A percentile compares a stretch with the other conserved stretches of the same genome.
Evolutionary conservation across 1,139 yeast species (phyloP).

Genomic region (Magnusiomyces clavatus): DNA sequence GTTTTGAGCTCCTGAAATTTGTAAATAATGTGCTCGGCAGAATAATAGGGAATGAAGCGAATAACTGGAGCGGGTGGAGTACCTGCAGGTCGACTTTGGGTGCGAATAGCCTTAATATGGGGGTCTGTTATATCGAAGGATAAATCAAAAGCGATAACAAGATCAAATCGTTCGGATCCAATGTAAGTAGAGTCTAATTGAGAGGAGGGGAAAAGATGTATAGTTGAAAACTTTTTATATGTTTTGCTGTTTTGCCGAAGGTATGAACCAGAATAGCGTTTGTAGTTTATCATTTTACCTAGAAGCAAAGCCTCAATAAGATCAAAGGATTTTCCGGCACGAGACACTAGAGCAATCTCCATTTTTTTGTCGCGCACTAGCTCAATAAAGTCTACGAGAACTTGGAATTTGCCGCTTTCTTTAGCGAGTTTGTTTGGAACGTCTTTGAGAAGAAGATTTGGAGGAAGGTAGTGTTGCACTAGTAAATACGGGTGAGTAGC

Average conservation of each 20-base stretch:
- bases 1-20: constrained; percentile 13
- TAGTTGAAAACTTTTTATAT: constrained; percentile 23
- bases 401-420: constrained; percentile 80
- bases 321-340: constrained; percentile 62
- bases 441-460: constrained; percentile 67
- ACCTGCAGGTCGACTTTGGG: constrained; percentile 20
- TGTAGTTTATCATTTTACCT: constrained; percentile 60
- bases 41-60: constrained; percentile 65
- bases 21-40: constrained; percentile 58
- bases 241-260: constrained; percentile 18
- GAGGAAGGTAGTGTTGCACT: constrained; percentile 82
- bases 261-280: constrained; percentile 53
- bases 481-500: constrained; percentile 84
- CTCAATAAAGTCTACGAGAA: constrained; percentile 44
- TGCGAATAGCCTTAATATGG: constrained; percentile 31
- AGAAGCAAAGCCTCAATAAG: constrained; percentile 67
- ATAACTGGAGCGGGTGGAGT: constrained; percentile 46
- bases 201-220: constrained; percentile 30
- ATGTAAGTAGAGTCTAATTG: constrained; percentile 23
- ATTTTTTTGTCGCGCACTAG: constrained; percentile 36
- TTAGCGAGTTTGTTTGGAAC: constrained; percentile 68
- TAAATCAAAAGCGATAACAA: constrained; percentile 65
- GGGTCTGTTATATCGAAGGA: constrained; percentile 44
- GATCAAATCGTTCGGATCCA: constrained; percentile 40
- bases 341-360: constrained; percentile 45